phyloP scores from a whole-genome alignment of 2,329 filamentous ascomycete genomes.

The Pseudogymnoascus sp. region DNA sequence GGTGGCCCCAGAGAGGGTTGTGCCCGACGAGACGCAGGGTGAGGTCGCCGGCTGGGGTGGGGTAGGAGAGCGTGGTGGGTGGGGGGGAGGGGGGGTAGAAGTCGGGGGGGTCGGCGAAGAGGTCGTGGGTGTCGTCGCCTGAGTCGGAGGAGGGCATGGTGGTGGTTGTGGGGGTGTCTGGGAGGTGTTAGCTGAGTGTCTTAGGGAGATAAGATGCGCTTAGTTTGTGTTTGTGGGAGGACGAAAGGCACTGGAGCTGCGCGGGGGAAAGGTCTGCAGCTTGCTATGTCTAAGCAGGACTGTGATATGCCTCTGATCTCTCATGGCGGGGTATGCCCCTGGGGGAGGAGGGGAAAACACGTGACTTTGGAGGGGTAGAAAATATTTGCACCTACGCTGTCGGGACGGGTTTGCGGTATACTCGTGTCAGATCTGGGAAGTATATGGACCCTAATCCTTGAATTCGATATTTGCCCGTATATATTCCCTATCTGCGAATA shows the following conservation, averaged over 20 bases:
- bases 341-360: background rate
- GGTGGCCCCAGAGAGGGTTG: conserved; percentile 82
- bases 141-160: conserved; percentile 12
- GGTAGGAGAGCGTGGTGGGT: conserved; percentile 64
- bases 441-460: background rate
- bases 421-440: background rate
- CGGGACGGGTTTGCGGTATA: background rate
- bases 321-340: background rate
- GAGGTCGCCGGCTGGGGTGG: conserved; percentile 51
- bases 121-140: conserved; percentile 27
- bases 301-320: background rate
- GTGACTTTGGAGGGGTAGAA: background rate
- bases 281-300: background rate
- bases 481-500: background rate
- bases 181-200: background rate
- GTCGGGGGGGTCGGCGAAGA: conserved; percentile 75
- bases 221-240: no score
- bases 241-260: background rate
- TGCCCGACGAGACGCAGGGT: conserved; percentile 73
- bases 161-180: conserved; percentile 9
- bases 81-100: conserved; percentile 72
- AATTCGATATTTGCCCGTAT: background rate
- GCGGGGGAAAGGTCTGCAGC: background rate
- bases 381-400: background rate
- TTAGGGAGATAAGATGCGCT: background rate